Conservation (phyloP, 306 rosid species). For the Canavalia ensiformis region DNA sequence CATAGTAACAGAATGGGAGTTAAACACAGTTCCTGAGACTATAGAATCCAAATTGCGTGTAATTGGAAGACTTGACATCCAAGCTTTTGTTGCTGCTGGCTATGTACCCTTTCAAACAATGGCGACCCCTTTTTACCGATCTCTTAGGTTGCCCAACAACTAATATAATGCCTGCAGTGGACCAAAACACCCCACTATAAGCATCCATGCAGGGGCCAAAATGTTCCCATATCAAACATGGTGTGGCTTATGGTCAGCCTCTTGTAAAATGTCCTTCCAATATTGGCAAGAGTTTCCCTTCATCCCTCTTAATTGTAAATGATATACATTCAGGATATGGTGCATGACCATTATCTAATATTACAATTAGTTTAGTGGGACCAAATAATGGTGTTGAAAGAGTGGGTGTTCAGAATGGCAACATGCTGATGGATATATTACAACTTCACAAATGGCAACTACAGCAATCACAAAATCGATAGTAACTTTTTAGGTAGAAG, state of each 20-base stretch:
- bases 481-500: too few relatives aligned
- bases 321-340: conserved; percentile 59
- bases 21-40: conserved; percentile 62
- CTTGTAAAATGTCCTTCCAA: conserved; percentile 56
- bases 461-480: too few relatives aligned
- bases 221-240: conserved; percentile 54
- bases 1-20: conserved; percentile 71
- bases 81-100: conserved; percentile 71
- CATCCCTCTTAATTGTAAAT: conserved; percentile 54
- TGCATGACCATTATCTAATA: conserved; percentile 58
- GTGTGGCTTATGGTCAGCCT: conserved; percentile 54
- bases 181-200: conserved; percentile 66
- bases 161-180: conserved; percentile 52
- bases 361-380: conserved; percentile 47
- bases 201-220: conserved; percentile 60
- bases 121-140: conserved; percentile 76
- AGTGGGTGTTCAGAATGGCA: conserved; percentile 41
- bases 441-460: conserved; percentile 41
- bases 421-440: conserved; percentile 33
- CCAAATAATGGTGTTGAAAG: conserved; percentile 49
- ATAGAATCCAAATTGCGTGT: conserved; percentile 65
- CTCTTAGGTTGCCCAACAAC: conserved; percentile 61
- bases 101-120: conserved; percentile 78
- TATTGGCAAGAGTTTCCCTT: conserved; percentile 56
- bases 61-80: conserved; percentile 54